Evolutionary conservation across 768 basidiomycete genomes (phyloP).

Genomic region (Kockovaella imperatae): DNA sequence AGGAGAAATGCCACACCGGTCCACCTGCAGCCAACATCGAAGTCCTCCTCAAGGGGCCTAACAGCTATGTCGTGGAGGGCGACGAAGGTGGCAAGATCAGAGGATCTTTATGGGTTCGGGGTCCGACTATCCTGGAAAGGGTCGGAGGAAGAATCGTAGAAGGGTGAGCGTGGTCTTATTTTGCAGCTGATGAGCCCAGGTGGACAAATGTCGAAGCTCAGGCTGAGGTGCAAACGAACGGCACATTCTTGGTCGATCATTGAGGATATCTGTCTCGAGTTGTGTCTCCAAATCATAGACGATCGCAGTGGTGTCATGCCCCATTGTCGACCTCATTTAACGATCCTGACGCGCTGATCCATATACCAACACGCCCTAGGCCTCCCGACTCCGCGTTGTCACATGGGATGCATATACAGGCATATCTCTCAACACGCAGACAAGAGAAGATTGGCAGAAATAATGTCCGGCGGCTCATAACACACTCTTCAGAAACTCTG

Average conservation of each 20-base stretch:
- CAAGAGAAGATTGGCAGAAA: no score
- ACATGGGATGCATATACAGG: no score
- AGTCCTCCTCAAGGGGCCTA: constrained; percentile 62
- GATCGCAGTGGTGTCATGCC: no score
- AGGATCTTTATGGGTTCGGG: constrained; percentile 52
- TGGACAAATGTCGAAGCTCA: constrained; percentile 51
- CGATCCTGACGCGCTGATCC: no score
- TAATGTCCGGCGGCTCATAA: no score
- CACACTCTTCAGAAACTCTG: no score
- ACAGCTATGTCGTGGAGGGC: constrained; percentile 63
- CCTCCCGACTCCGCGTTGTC: neutral
- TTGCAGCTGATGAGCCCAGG: constrained; percentile 2
- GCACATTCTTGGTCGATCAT: constrained; percentile 50
- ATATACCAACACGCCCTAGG: neutral
- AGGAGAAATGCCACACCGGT: constrained; percentile 52
- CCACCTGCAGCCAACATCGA: constrained; percentile 82
- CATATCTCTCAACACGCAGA: no score
- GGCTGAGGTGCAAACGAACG: constrained; percentile 58
- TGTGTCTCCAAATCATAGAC: no score
- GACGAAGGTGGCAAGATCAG: constrained; percentile 2
- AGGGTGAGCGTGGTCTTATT: constrained; percentile 6
- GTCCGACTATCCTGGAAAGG: constrained; percentile 62
- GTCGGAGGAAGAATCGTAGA: constrained; percentile 43
- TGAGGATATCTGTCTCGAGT: constrained; percentile 1
- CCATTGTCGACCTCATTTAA: no score